Evolutionary conservation across 192 early-diverging fungal genomes (phyloP), one percentile per base, ranked within the genome.

Genomic region (Backusella parvicylindrica): DNA sequence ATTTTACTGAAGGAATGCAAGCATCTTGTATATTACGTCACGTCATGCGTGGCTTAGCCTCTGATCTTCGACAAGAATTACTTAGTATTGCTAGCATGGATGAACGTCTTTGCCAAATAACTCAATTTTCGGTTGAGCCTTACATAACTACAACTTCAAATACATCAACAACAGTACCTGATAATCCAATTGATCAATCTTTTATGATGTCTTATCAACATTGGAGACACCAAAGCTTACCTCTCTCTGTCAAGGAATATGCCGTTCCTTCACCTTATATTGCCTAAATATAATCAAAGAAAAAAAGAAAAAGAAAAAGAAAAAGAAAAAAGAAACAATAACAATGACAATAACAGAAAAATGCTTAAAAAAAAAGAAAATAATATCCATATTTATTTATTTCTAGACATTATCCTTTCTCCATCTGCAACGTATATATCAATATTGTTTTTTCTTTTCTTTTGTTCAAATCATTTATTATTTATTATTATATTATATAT

Each of bases 1-100:
- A 90, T 81, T 90, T 89, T 47, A 90, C 89, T 26, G 89, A 89
- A 64, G 86, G 82, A 71, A 86, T 81, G 73, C 89, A 90, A 79
- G 89, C 89, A 13, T 84, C 84, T 35, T 72, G 83, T 43, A 75
- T 83, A 37, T 77, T 81, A 47, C 79, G 79, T 35, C 88, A 89
- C 70, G 79, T 85, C 2, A 77, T 89, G 40, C 85, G 84, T 36
- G 88, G 88, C 30, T 69, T 78, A 30, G 73, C 80, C 12, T 36
- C 68, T 38, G 72, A 70, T 50, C 69, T 82, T 18, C 30, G 56
- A 47, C 68, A 74, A 28, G 72, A 82, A 37, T 33, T 82, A 49
- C 47, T 75, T 60, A 31, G 49, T 36, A 78, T 82, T 6, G 56
- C 73, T 31, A 66, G 47, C 5, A 41, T 68, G 26, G 80, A 82